Percentiles rank a stretch among this genome's conserved stretches.
These are phyloP conservation scores for Boechera divaricarpa DNA, from an alignment of 345 rosid genomes.

Conservation along the genomic window DNA sequence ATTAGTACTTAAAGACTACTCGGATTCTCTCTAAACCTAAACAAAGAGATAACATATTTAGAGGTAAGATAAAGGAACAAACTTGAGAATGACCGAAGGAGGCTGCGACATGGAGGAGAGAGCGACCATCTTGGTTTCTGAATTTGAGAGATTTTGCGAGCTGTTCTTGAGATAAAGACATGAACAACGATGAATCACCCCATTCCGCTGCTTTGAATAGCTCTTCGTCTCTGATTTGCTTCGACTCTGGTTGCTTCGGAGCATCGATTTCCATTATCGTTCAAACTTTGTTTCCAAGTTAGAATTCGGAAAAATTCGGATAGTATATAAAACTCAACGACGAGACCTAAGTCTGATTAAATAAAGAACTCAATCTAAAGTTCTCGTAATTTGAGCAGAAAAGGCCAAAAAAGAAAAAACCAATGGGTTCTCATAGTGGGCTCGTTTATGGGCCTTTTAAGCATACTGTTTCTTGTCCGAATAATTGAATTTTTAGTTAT, in stretches of 20 bases:
- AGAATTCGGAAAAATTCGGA: neutral
- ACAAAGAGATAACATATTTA: neutral
- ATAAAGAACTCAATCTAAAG: too few species aligned
- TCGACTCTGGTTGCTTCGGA: slow-evolving; percentile 36
- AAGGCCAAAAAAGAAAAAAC: too few species aligned
- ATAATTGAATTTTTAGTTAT: too few species aligned
- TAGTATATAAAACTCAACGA: neutral
- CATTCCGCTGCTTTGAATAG: slow-evolving; percentile 85
- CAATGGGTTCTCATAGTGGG: too few species aligned
- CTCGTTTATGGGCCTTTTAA: too few species aligned
- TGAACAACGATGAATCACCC: slow-evolving; percentile 66
- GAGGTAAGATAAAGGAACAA: neutral
- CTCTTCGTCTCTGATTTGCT: slow-evolving; percentile 54
- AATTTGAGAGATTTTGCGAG: slow-evolving; percentile 58
- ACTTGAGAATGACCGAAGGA: slow-evolving; percentile 66
- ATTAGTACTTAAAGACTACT: neutral
- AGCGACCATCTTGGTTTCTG: slow-evolving; percentile 81
- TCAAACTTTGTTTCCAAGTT: neutral
- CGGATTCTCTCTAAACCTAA: neutral
- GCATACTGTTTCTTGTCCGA: too few species aligned
- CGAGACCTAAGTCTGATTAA: neutral
- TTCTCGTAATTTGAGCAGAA: too few species aligned
- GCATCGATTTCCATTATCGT: slow-evolving; percentile 50
- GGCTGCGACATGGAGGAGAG: slow-evolving; percentile 84
- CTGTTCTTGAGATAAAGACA: slow-evolving; percentile 56